Evolutionary conservation across 176 grass and related monocot genomes (phyloP).

Genomic region (Zoysia japonica): DNA sequence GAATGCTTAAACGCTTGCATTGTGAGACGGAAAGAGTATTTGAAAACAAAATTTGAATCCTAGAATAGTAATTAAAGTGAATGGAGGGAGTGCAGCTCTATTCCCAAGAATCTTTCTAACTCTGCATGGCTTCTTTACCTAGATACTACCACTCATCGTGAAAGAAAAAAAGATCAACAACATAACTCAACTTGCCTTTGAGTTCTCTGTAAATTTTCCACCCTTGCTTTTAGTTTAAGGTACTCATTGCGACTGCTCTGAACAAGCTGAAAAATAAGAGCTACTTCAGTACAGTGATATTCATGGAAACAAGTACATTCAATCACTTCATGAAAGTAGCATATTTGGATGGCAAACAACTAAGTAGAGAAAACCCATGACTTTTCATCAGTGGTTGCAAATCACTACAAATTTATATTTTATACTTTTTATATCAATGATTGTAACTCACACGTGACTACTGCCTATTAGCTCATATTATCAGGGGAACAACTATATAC

Average conservation of each 20-base stretch:
- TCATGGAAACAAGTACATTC: neutral
- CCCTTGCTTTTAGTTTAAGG: slow-evolving; percentile 66
- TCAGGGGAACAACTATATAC: neutral
- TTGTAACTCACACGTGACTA: neutral
- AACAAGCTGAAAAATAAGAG: slow-evolving; percentile 60
- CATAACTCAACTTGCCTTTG: slow-evolving; percentile 60
- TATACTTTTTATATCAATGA: neutral
- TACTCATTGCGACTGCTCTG: slow-evolving; percentile 86
- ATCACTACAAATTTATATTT: neutral
- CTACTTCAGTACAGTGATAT: slow-evolving; percentile 23
- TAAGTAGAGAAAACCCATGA: neutral
- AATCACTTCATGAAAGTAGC: neutral
- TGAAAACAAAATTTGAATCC: too few relatives aligned
- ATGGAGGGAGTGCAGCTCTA: neutral
- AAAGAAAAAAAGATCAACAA: neutral
- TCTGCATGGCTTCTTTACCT: neutral
- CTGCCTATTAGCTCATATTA: neutral
- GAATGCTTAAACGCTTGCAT: too few relatives aligned
- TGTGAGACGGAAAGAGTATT: too few relatives aligned
- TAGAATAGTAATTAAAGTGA: neutral
- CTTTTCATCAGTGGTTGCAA: slow-evolving; percentile 3
- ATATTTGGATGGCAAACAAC: neutral
- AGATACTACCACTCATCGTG: neutral
- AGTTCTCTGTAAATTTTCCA: slow-evolving; percentile 72
- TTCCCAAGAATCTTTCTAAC: neutral